These are phyloP conservation scores for Sicyos baderoa DNA, from an alignment of 306 rosid species.

Conservation along the genomic window DNA sequence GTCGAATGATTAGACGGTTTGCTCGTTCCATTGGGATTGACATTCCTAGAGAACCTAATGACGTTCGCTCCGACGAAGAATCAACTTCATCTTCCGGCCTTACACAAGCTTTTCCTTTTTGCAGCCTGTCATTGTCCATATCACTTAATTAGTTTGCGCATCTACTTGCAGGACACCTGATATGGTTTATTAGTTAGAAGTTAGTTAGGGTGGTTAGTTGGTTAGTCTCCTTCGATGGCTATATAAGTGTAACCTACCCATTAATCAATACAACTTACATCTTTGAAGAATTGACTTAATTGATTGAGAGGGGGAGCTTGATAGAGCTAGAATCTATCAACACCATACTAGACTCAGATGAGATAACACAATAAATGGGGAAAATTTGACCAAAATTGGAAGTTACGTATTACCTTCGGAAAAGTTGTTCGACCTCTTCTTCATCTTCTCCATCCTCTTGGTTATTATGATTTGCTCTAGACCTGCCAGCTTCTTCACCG, in stretches of 20 bases:
- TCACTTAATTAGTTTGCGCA: neutral
- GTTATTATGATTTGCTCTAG: conserved; percentile 34
- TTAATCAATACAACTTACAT: too few relatives aligned
- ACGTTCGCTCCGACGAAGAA: conserved; percentile 32
- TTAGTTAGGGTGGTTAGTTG: too few relatives aligned
- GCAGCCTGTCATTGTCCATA: conserved; percentile 46
- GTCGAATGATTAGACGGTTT: conserved; percentile 76
- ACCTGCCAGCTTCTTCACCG: conserved; percentile 42
- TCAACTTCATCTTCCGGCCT: conserved; percentile 66
- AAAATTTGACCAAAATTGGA: neutral
- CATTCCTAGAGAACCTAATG: conserved; percentile 42
- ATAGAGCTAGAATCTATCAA: too few relatives aligned
- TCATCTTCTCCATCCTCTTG: conserved; percentile 66
- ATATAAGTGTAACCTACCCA: too few relatives aligned
- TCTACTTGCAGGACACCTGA: neutral
- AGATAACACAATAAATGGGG: neutral
- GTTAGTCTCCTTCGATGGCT: too few relatives aligned
- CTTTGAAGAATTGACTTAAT: too few relatives aligned
- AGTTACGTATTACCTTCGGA: conserved; percentile 48
- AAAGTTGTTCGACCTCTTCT: conserved; percentile 84
- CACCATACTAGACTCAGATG: neutral
- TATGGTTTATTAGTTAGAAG: too few relatives aligned
- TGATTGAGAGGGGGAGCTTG: too few relatives aligned
- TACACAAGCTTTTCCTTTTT: conserved; percentile 90
- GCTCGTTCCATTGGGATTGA: conserved; percentile 45